Evolutionary conservation across 495 filamentous ascomycete species (phyloP).

Genomic region (Penicillium coprophilum): DNA sequence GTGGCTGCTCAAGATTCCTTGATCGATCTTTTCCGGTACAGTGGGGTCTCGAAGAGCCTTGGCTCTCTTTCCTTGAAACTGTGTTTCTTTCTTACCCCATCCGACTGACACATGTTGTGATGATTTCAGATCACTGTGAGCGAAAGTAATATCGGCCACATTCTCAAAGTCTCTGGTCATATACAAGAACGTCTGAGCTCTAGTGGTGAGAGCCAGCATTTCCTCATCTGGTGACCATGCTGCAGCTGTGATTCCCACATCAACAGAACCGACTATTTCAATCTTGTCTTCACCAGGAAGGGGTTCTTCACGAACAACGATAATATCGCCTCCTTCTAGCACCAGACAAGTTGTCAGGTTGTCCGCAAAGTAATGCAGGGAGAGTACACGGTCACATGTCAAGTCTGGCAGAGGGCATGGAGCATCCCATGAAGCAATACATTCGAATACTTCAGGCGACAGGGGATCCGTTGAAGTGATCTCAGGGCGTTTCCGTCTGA

Average conservation of each 20-base stretch:
- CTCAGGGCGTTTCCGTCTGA: constrained; percentile 50
- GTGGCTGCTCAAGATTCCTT: constrained; percentile 67
- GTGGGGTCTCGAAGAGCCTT: constrained; percentile 90
- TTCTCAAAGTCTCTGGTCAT: constrained; percentile 93
- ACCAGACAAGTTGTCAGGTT: constrained; percentile 73
- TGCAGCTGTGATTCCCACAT: constrained; percentile 85
- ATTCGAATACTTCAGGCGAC: constrained; percentile 41
- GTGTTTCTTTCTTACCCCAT: constrained; percentile 97
- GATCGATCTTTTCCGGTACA: constrained; percentile 88
- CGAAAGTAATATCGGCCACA: constrained; percentile 68
- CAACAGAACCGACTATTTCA: constrained; percentile 91
- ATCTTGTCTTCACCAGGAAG: constrained; percentile 70
- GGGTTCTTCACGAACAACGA: constrained; percentile 77
- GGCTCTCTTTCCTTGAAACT: constrained; percentile 92
- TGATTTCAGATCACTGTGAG: constrained; percentile 71
- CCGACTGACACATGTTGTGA: constrained; percentile 97
- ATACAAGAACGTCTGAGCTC: constrained; percentile 75
- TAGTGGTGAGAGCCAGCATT: constrained; percentile 77
- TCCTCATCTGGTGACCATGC: constrained; percentile 96
- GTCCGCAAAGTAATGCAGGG: constrained; percentile 82
- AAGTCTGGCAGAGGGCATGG: constrained; percentile 69
- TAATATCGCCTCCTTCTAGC: constrained; percentile 86
- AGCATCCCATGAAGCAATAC: constrained; percentile 85
- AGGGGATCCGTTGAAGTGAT: constrained; percentile 37
- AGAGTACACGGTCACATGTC: constrained; percentile 66